Base-by-base conservation (phyloP, 805 yeast genomes). In the Grigorovia yakushimaensis region DNA sequence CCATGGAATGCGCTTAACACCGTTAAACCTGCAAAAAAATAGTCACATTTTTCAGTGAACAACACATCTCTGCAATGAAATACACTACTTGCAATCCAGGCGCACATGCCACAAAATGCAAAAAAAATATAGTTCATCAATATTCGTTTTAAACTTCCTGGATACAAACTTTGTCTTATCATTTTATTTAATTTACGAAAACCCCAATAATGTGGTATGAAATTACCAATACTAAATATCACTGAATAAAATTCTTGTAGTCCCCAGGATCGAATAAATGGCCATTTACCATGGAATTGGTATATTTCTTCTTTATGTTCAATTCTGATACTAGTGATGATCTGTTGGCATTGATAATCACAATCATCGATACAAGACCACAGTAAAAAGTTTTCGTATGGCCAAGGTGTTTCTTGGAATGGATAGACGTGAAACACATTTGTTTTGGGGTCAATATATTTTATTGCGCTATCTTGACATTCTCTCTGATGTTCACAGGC, bases 281-380 rank as follows among this genome's bases (percentile, higher is more conserved):
- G 98, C 98, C 98, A 93, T 68, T 93, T 93, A 0, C 98, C 98
- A 64, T 93, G 96, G 67, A 87, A 93, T 63, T 93, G 98, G 39
- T 74, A 73, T 0, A 87, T 68, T 47, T 79, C 81, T 49, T 74
- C 72, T n/a, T 73, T 71, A 2, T 65, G 53, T 0, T 48, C 53
- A 15, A 68, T 65, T 20, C 95, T 70, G 37, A 75, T 68, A 1
- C 59, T 57, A 0, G 96, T 88, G 41, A 91, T 70, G 8, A 78
- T 61, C 47, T 88, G 80, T 64, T 93, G 98, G 63, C 98, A 93
- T 55, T 81, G 84, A 64, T 93, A 93, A 66, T 93, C 98, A 66
- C 98, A 93, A 59, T 93, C 81, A 24, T 81, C 74, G 2, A 66
- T 66, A 60, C 95, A 87, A 48, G 77, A 76, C 96, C 96, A 88